These are phyloP conservation scores for Naumovozyma dairenensis DNA, from an alignment of 805 yeast species.

Conservation along the genomic window DNA sequence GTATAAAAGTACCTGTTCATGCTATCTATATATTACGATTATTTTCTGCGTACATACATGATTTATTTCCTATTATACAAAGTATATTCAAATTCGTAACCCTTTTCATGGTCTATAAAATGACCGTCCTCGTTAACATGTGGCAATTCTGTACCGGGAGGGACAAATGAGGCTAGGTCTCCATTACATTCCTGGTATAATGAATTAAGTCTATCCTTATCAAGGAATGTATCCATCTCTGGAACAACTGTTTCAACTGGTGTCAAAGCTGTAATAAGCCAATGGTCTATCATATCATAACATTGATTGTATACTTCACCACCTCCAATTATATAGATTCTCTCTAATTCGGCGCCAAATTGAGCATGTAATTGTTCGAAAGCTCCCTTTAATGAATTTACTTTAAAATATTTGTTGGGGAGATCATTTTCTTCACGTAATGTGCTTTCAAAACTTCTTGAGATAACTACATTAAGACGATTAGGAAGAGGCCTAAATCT, in stretches of 20 bases:
- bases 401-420: constrained; percentile 13
- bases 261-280: constrained; percentile 62
- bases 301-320: constrained; percentile 70
- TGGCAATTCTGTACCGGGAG: constrained; percentile 17
- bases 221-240: constrained; percentile 65
- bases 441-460: constrained; percentile 32
- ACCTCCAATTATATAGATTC: constrained; percentile 84
- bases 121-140: constrained; percentile 33
- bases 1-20: too few species aligned
- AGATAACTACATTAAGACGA: constrained; percentile 66
- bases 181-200: constrained; percentile 19
- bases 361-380: constrained; percentile 22
- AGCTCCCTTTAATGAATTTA: constrained; percentile 38
- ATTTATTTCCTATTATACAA: constrained; percentile 41
- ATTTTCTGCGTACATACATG: too few species aligned
- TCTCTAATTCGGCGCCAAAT: constrained; percentile 32
- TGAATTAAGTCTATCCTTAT: constrained; percentile 21
- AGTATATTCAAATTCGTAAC: constrained; percentile 48
- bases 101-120: constrained; percentile 36
- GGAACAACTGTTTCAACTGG: constrained; percentile 26
- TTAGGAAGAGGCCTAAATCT: constrained; percentile 75
- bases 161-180: constrained; percentile 32
- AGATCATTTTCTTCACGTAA: constrained; percentile 5
- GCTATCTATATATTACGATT: too few species aligned
- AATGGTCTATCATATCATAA: constrained; percentile 37